A percentile compares a stretch with the other conserved stretches of the same genome.
These are phyloP conservation scores for Thermochaetoides dissita DNA, from an alignment of 2,329 filamentous ascomycete species.

Conservation along the genomic window DNA sequence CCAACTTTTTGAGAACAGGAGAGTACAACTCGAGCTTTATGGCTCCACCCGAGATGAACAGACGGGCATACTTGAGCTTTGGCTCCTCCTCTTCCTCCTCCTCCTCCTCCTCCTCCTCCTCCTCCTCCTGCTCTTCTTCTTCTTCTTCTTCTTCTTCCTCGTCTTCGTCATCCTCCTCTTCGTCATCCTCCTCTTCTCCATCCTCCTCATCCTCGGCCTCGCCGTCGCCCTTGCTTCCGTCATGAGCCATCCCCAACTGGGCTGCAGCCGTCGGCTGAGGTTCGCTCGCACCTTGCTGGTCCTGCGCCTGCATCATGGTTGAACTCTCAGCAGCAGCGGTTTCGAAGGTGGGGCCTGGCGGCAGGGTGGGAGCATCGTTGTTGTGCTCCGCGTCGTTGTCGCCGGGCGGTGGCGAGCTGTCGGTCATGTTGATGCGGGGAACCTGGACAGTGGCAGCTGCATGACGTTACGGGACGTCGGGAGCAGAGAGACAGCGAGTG, in stretches of 20 bases:
- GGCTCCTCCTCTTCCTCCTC: constrained; percentile 85
- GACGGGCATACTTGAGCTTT: constrained; percentile 76
- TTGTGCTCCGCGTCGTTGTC: constrained; percentile 9
- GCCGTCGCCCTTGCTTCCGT: constrained; percentile 8
- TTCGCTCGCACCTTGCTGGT: not conserved
- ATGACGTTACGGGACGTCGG: constrained; percentile 8
- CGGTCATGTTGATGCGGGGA: constrained; percentile 16
- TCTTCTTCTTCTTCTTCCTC: constrained; percentile 30
- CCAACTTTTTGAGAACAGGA: no score
- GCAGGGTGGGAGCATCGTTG: no score
- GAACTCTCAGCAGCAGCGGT: no score
- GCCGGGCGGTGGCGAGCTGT: constrained; percentile 15
- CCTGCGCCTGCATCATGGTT: not conserved
- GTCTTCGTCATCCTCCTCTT: constrained; percentile 16
- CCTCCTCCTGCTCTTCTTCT: constrained; percentile 31
- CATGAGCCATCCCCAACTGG: constrained; percentile 13
- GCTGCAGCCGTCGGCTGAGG: constrained; percentile 9
- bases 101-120: constrained; percentile 52
- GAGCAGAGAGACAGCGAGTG: no score
- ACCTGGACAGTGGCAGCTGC: constrained; percentile 8
- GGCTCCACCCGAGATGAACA: no score
- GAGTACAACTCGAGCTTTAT: no score
- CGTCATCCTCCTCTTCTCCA: constrained; percentile 10
- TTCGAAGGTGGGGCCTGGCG: no score
- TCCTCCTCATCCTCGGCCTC: constrained; percentile 13